Base-by-base conservation (phyloP, 2,329 filamentous ascomycete species). In the Fusarium sp. region DNA sequence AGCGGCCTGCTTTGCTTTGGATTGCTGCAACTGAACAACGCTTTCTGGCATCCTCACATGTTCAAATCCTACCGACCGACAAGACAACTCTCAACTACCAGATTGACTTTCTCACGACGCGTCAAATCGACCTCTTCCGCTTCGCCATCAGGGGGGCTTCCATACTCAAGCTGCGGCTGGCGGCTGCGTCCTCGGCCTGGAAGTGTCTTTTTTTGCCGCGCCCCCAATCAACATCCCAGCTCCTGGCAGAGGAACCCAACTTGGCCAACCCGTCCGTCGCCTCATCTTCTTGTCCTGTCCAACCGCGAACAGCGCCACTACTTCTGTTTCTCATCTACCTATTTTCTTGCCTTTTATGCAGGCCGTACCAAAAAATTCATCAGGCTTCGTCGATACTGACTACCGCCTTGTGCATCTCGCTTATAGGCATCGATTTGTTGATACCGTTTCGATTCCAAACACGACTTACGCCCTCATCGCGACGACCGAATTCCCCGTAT, bases 161-260 rank as follows among this genome's bases (percentile, higher is more conserved):
- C 55, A 51, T 65, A 36, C 50, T 69, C 31, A 54, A 65, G 61
- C 57, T 72, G 67, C 66, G 62, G 57, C 67, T 71, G 67, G 59
- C 67, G 70, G 53, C 55, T 59, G 56, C 13, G 64, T 49, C 33
- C 49, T 57, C 55, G 59, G 68, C 42, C 57, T 72, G 58, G 64
- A 72, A 62, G 57, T 64, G 59, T 50, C 58, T 62, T 65, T 68
- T 68, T 65, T 73, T 74, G 67, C 71, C 69, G 71, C 72, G 69
- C 69, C 66, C 49, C 62, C 69, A 68, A 72, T 69, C 41, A 63
- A 62, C 46, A 73, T 57, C 69, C 72, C 56, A 67, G 69, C 61
- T 65, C 64, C 52, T 40, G 40, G 54, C 20, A 69, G 71, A 57
- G 23, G 62, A 64, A 31, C 57, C 62, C 41, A 73, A 61, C 63